phyloP scores from a whole-genome alignment of 2,329 filamentous ascomycete species.

The Aspergillus sp. region DNA sequence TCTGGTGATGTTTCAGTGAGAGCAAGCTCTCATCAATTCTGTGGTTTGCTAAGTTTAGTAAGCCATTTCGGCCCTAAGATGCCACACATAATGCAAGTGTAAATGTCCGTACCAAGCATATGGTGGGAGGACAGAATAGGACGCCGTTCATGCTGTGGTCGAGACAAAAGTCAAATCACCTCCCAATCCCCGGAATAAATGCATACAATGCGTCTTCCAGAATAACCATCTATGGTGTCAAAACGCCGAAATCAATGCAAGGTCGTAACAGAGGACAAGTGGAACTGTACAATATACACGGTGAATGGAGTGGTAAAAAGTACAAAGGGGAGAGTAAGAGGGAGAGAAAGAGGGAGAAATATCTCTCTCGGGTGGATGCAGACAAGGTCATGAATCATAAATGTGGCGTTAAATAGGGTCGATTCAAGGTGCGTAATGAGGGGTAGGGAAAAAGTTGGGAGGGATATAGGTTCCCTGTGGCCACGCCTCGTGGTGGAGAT shows the following conservation, averaged over 20 bases:
- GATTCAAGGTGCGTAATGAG: constrained; percentile 34
- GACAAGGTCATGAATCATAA: constrained; percentile 31
- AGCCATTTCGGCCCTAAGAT: neutral
- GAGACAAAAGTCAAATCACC: constrained; percentile 13
- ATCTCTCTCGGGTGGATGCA: constrained; percentile 27
- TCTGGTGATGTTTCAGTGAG: neutral
- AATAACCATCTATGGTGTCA: constrained; percentile 20
- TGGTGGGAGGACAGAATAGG: constrained; percentile 9
- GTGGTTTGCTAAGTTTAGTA: neutral
- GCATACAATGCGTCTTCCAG: constrained; percentile 11
- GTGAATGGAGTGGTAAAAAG: neutral
- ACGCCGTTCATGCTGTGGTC: constrained; percentile 23
- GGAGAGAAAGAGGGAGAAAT: constrained; percentile 3
- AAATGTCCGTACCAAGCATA: constrained; percentile 10
- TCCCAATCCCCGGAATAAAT: constrained; percentile 18
- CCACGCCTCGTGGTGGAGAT: constrained; percentile 51
- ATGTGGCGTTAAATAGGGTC: constrained; percentile 26
- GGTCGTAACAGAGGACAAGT: constrained; percentile 18
- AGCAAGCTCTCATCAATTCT: neutral
- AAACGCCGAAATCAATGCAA: constrained; percentile 30
- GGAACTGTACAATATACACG: constrained; percentile 26
- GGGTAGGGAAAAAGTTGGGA: constrained; percentile 35
- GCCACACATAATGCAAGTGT: constrained; percentile 34
- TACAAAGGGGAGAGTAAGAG: neutral
- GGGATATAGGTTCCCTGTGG: constrained; percentile 38